These are phyloP conservation scores for Russula olivacea DNA, from an alignment of 768 basidiomycete genomes.

Conservation along the genomic window DNA sequence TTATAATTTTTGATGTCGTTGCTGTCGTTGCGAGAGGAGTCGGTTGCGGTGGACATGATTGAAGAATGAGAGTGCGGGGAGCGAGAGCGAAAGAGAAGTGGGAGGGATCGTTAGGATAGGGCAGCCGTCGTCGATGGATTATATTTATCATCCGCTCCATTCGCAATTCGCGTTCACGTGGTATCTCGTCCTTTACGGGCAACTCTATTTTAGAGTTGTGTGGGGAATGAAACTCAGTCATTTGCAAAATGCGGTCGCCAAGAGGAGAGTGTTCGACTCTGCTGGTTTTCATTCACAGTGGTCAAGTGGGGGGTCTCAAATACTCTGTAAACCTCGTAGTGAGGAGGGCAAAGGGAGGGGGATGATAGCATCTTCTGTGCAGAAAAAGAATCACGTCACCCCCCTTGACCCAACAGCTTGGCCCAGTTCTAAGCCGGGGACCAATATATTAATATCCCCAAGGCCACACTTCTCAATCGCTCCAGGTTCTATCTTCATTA, in stretches of 20 bases:
- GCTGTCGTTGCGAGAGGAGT: slow-evolving; percentile 2
- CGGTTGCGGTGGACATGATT: slow-evolving; percentile 19
- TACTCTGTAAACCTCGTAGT: background rate
- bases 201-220: slow-evolving; percentile 19
- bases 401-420: background rate
- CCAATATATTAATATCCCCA: background rate
- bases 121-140: background rate
- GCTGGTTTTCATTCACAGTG: background rate
- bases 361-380: background rate
- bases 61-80: slow-evolving; percentile 13
- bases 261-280: background rate
- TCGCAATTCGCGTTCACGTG: slow-evolving; percentile 3
- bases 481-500: too few species aligned
- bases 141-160: slow-evolving; percentile 1
- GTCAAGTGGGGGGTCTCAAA: background rate
- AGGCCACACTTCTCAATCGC: background rate
- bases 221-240: background rate
- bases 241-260: background rate
- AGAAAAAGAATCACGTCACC: background rate
- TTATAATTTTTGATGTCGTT: slow-evolving; percentile 4
- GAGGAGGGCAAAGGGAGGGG: background rate
- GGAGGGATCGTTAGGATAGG: background rate
- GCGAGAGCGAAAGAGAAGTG: background rate
- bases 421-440: background rate
- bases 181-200: background rate